phyloP scores from a whole-genome alignment of 192 early-diverging fungal species.

The Gonapodya prolifera region DNA sequence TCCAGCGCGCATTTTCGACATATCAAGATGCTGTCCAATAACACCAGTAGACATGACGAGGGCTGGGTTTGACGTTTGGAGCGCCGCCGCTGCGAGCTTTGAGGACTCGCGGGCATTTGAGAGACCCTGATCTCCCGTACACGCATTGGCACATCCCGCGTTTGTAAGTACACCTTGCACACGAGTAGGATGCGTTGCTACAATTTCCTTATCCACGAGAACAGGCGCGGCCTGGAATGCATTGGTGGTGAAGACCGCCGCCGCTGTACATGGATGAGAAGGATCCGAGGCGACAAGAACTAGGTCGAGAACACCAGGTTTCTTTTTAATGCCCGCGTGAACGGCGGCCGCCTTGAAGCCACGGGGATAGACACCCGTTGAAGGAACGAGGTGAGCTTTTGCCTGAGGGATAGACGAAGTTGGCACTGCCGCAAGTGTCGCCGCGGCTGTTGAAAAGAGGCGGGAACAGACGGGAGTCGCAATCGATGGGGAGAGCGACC shows the following conservation, averaged over 20 bases:
- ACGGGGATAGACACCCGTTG: slow-evolving; percentile 62
- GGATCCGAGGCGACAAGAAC: slow-evolving; percentile 60
- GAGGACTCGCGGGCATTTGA: slow-evolving; percentile 62
- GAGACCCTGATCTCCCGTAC: slow-evolving; percentile 70
- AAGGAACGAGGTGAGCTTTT: slow-evolving; percentile 40
- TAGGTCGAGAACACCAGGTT: slow-evolving; percentile 57
- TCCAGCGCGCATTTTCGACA: slow-evolving; percentile 69
- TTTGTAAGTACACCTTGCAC: slow-evolving; percentile 57
- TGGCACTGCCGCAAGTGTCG: neutral
- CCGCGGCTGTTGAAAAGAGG: neutral
- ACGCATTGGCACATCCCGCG: slow-evolving; percentile 92
- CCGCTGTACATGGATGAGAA: slow-evolving; percentile 46
- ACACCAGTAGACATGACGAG: slow-evolving; percentile 96
- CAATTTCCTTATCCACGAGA: slow-evolving; percentile 46
- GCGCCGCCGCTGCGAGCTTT: slow-evolving; percentile 35
- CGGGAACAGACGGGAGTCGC: neutral
- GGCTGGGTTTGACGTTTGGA: slow-evolving; percentile 23
- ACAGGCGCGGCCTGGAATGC: slow-evolving; percentile 87
- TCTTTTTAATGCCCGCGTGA: slow-evolving; percentile 72
- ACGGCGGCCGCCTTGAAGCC: slow-evolving; percentile 74
- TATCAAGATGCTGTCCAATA: slow-evolving; percentile 79
- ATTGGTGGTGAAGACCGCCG: slow-evolving; percentile 89
- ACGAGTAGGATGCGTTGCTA: slow-evolving; percentile 32
- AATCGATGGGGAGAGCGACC: neutral
- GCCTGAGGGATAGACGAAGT: neutral